phyloP scores from a whole-genome alignment of 2,329 filamentous ascomycete genomes.

The Penicillium hordei region DNA sequence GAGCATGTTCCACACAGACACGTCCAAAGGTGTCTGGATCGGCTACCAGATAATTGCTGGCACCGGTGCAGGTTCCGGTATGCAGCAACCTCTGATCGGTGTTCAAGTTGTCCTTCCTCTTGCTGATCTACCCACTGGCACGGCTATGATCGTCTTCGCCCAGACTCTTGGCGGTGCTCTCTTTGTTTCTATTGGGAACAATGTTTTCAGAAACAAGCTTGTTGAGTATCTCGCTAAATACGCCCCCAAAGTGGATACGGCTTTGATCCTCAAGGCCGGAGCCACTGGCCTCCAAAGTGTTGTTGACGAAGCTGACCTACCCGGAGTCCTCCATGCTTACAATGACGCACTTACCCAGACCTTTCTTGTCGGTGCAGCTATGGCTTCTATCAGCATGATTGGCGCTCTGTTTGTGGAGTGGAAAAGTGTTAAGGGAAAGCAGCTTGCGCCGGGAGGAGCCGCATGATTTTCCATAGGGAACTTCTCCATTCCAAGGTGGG shows the following conservation, averaged over 20 bases:
- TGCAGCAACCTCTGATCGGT: constrained; percentile 25
- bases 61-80: constrained; percentile 25
- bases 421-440: constrained; percentile 10
- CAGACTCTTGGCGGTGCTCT: constrained; percentile 29
- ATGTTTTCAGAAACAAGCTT: constrained; percentile 27
- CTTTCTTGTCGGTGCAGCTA: constrained; percentile 1
- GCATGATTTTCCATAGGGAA: not conserved
- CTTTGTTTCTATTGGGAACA: constrained; percentile 30
- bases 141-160: constrained; percentile 25
- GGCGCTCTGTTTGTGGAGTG: constrained; percentile 3
- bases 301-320: not conserved
- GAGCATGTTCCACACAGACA: constrained; percentile 22
- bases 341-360: not conserved
- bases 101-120: constrained; percentile 27
- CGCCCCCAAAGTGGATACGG: not conserved
- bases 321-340: not conserved
- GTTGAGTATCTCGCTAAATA: constrained; percentile 15
- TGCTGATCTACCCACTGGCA: constrained; percentile 24
- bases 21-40: constrained; percentile 31
- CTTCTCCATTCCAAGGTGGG: too few species aligned
- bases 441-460: not conserved
- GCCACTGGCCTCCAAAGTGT: not conserved
- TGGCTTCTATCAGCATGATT: not conserved
- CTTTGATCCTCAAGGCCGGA: not conserved
- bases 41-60: constrained; percentile 40